Percentiles rank a stretch among this genome's conserved stretches.
phyloP scores from a whole-genome alignment of 202 grass and related monocot genomes.

The Cymbopogon flexuosus region DNA sequence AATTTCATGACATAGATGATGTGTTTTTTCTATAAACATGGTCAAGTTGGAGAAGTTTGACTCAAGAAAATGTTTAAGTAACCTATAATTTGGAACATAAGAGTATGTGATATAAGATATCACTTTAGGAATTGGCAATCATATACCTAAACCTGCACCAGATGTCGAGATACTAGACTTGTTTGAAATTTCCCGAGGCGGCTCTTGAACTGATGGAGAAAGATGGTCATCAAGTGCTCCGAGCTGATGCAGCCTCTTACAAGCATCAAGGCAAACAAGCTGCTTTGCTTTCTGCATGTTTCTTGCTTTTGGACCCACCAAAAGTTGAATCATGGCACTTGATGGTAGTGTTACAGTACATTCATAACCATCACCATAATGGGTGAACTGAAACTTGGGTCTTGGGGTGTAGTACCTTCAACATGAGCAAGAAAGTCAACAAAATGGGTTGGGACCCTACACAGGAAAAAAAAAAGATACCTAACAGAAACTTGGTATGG shows the following conservation, averaged over 20 bases:
- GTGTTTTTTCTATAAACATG: background rate
- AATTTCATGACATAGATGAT: background rate
- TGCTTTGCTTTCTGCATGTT: conserved; percentile 66
- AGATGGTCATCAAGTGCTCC: conserved; percentile 68
- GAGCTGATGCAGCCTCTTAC: conserved; percentile 73
- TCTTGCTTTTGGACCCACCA: conserved; percentile 61
- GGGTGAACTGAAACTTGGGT: conserved; percentile 47
- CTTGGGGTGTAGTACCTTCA: conserved; percentile 54
- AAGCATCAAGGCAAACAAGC: conserved; percentile 79
- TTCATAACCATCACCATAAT: conserved; percentile 47
- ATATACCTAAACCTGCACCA: conserved; percentile 56
- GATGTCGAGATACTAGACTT: conserved; percentile 18
- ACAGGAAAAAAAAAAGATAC: background rate
- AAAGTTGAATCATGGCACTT: conserved; percentile 51
- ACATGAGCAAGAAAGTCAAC: background rate
- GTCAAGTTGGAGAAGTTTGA: background rate
- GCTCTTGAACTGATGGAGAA: conserved; percentile 41
- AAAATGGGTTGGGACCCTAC: conserved; percentile 16
- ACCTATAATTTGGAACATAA: background rate
- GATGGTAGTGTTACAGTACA: conserved; percentile 69
- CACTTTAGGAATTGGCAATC: conserved; percentile 18
- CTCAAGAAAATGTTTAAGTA: background rate
- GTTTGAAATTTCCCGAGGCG: conserved; percentile 23
- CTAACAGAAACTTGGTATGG: background rate
- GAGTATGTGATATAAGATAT: background rate